Percentiles rank a stretch among this genome's conserved stretches.
Conservation (phyloP, 2,329 filamentous ascomycete genomes). For the Trichoderma lentiforme region DNA sequence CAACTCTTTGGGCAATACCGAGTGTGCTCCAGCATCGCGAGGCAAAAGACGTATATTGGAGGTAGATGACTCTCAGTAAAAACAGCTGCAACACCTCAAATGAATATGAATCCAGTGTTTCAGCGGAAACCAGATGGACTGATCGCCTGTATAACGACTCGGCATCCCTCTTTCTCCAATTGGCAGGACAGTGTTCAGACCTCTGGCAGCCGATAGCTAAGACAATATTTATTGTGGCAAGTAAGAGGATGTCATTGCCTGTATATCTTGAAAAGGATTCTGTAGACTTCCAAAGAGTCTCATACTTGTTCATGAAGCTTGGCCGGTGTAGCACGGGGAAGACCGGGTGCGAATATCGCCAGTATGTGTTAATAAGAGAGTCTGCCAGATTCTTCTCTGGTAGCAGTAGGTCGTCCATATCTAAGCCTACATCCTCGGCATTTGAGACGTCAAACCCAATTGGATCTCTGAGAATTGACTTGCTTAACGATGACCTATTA, state of each 20-base stretch:
- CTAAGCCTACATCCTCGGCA: neutral
- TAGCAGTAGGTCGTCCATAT: neutral
- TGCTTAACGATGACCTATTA: neutral
- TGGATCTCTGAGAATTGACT: conserved; percentile 2
- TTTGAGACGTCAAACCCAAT: conserved; percentile 9
- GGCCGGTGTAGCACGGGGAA: conserved; percentile 3
- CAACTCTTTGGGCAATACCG: conserved; percentile 5
- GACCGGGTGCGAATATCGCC: neutral
- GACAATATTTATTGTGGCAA: neutral
- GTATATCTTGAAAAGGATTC: neutral
- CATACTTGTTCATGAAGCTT: neutral
- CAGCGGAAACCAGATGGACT: neutral
- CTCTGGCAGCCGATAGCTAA: conserved; percentile 5
- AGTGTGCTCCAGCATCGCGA: conserved; percentile 13
- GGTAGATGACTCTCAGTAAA: neutral
- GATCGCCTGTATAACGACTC: conserved; percentile 10
- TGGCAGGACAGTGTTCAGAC: neutral
- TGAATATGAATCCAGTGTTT: conserved; percentile 1
- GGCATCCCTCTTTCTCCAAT: conserved; percentile 4
- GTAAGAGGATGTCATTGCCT: neutral
- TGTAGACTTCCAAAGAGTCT: neutral
- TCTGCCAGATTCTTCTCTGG: conserved; percentile 6
- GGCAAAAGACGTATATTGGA: conserved; percentile 10
- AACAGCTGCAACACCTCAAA: neutral
- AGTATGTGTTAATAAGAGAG: neutral